Conservation (phyloP, 2,329 filamentous ascomycete species). For the Ramularia endophylla region DNA sequence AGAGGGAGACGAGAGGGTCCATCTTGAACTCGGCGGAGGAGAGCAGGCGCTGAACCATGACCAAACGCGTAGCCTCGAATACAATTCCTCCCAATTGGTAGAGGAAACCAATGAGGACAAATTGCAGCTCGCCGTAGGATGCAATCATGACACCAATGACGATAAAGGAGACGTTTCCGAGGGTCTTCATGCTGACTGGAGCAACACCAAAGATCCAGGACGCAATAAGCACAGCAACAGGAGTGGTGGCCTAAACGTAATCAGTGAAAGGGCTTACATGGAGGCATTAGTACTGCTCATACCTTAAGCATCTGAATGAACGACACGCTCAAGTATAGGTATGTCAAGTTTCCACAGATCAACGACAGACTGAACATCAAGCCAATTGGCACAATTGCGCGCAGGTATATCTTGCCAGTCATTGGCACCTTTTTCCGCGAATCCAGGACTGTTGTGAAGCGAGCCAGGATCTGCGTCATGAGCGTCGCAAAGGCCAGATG, state of each 20-base stretch:
- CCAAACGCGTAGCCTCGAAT: slow-evolving; percentile 77
- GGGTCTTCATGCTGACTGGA: slow-evolving; percentile 75
- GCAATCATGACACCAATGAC: slow-evolving; percentile 92
- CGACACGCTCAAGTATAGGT: slow-evolving; percentile 88
- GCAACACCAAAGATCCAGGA: slow-evolving; percentile 84
- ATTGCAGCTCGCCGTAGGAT: slow-evolving; percentile 91
- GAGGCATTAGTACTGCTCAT: background rate
- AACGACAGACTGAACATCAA: slow-evolving; percentile 93
- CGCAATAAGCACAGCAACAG: slow-evolving; percentile 83
- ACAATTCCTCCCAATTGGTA: slow-evolving; percentile 73
- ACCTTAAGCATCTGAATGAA: slow-evolving; percentile 99
- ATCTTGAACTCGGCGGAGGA: slow-evolving; percentile 84
- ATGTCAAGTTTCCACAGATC: slow-evolving; percentile 94
- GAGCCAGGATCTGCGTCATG: slow-evolving; percentile 89
- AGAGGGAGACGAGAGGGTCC: slow-evolving; percentile 84
- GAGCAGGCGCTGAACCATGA: slow-evolving; percentile 77
- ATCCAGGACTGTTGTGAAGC: slow-evolving; percentile 84
- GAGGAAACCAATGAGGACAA: slow-evolving; percentile 71
- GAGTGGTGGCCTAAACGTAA: slow-evolving; percentile 73
- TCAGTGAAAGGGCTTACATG: background rate
- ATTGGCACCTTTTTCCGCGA: slow-evolving; percentile 95
- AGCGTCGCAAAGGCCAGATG: slow-evolving; percentile 88
- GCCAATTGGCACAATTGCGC: slow-evolving; percentile 90
- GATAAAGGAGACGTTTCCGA: slow-evolving; percentile 90
- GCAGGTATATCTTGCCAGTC: slow-evolving; percentile 87